Evolutionary conservation across 371 early-diverging fungal genomes (phyloP).

Genomic region (Blakeslea trispora): DNA sequence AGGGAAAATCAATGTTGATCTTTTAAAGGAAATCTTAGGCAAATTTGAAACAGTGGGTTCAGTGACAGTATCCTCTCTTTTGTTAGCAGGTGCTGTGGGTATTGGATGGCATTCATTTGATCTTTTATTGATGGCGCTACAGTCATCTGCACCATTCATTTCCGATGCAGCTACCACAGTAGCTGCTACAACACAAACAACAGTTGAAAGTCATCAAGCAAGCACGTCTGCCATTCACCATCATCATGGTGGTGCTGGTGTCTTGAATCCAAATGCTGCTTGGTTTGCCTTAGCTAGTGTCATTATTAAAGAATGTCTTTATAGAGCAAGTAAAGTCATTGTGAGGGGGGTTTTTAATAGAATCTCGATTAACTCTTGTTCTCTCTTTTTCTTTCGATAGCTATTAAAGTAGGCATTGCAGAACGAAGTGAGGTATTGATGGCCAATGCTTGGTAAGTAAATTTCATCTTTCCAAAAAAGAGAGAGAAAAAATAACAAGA

Average conservation of each 20-base stretch:
- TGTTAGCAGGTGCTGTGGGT: conserved; percentile 63
- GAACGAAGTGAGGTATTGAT: conserved; percentile 66
- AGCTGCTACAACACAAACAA: conserved; percentile 3
- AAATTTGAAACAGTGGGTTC: conserved; percentile 74
- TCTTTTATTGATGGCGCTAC: conserved; percentile 31
- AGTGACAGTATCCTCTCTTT: conserved; percentile 61
- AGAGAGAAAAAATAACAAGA: neutral
- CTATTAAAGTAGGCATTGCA: conserved; percentile 62
- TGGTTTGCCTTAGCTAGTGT: conserved; percentile 73
- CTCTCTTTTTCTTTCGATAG: conserved; percentile 24
- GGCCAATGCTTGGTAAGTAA: conserved; percentile 73
- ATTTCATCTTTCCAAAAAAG: too few relatives aligned
- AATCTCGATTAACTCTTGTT: too few relatives aligned
- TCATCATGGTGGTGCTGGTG: conserved; percentile 24
- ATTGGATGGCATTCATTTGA: conserved; percentile 71
- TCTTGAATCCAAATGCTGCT: conserved; percentile 68
- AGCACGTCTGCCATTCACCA: conserved; percentile 2
- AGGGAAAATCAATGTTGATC: too few relatives aligned
- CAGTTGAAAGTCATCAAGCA: conserved; percentile 1
- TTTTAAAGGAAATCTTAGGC: too few relatives aligned
- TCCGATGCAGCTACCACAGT: neutral
- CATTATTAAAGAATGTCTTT: conserved; percentile 65
- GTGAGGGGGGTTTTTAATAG: too few relatives aligned
- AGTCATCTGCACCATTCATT: neutral
- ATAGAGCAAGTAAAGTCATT: conserved; percentile 53